phyloP scores from a whole-genome alignment of 202 grass and related monocot species.

The Zizania palustris region DNA sequence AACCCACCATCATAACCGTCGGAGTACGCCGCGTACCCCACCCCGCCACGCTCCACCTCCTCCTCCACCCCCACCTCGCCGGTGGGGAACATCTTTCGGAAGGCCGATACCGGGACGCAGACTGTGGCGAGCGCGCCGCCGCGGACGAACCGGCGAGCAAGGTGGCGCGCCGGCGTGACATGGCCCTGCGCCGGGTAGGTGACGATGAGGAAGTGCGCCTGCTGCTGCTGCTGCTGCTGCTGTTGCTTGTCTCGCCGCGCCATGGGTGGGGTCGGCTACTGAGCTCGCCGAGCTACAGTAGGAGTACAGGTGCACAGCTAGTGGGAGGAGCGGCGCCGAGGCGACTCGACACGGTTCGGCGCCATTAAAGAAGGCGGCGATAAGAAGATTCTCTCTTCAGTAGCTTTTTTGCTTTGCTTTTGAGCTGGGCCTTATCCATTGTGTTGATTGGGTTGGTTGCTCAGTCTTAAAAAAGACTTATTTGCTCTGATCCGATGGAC shows the following conservation, averaged over 20 bases:
- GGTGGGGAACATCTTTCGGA: slow-evolving; percentile 61
- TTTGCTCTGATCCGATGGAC: neutral
- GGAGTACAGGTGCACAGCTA: too few relatives aligned
- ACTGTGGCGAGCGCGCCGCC: slow-evolving; percentile 52
- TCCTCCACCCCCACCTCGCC: neutral
- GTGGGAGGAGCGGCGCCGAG: neutral
- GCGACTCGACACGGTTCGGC: slow-evolving; percentile 32
- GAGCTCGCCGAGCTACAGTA: neutral
- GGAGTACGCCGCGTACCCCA: slow-evolving; percentile 58
- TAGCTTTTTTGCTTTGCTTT: slow-evolving; percentile 17
- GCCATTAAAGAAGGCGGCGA: neutral
- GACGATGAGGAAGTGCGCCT: slow-evolving; percentile 62
- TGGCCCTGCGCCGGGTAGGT: slow-evolving; percentile 64
- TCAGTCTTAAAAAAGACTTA: too few relatives aligned
- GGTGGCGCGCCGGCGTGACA: slow-evolving; percentile 70
- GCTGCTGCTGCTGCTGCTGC: slow-evolving; percentile 6
- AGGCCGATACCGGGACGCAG: slow-evolving; percentile 54
- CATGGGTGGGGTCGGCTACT: neutral
- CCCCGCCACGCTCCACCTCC: neutral
- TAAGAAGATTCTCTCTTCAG: neutral
- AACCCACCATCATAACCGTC: slow-evolving; percentile 64
- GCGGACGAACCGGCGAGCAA: slow-evolving; percentile 41
- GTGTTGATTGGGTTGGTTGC: neutral
- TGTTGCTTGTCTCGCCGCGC: neutral
- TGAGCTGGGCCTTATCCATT: neutral